Evolutionary conservation across 1,284 basidiomycete species (phyloP), one percentile per base, ranked within the genome.

Genomic region (Ustilago bromivora): DNA sequence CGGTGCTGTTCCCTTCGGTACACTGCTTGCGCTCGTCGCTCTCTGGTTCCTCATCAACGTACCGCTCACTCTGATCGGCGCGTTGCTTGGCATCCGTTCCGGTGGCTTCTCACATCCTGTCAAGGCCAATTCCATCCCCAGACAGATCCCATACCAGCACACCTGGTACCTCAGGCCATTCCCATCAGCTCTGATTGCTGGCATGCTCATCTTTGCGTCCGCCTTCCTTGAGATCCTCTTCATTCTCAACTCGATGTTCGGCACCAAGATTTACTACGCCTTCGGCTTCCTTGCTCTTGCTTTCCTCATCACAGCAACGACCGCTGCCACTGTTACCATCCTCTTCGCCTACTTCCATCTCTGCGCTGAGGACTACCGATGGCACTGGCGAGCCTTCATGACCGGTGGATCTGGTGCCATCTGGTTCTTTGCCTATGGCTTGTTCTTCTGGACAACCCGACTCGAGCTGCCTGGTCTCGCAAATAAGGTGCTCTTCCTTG

Each of bases 1-100:
- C 4, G 96, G 96, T 19, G 96, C 96, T 9, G 94, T 99, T 43
- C 96, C 96, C 3, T 97, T 98, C 85, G 94, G 94, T 90, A 83
- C 96, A 0, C 92, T 98, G 89, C 88, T 95, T 49, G 89, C 95
- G 23, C 93, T 99, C 71, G 90, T 96, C 19, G 85, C 94, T 10
- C 88, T 99, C n/a, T 99, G 96, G 96, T 97, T 95, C 87, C 91
- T 95, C 55, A 94, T 98, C 71, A 95, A 95, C 38, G 92, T 94
- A 0, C 96, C 96, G 0, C 89, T 91, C 7, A 88, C 88, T 5
- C 78, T 89, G 8, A 84, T 88, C 7, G 90, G 90, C 32, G 87
- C 89, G 54, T 87, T 93, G 86, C 91, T 92, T 75, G 96, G 96
- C 17, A 90, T 93, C 57, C 93, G 91, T 85, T 92, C 94, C 81